Base-by-base conservation (phyloP, 768 basidiomycete species). In the Boletus vinaceobasis region DNA sequence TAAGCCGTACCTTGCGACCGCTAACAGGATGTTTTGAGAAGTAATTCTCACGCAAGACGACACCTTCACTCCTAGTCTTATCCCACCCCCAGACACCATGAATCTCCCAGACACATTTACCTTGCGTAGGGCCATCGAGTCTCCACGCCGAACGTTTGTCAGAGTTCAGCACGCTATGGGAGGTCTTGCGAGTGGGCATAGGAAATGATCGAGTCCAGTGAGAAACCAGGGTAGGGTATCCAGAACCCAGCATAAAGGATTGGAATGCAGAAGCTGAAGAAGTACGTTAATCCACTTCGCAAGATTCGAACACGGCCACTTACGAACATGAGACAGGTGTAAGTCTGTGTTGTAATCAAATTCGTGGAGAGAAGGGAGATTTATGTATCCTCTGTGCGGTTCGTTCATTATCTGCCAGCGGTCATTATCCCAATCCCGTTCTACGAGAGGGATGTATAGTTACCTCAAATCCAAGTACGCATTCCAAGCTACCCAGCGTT, bases 281-380 rank as follows among this genome's bases (percentile, higher is more conserved):
- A 36, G 17, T 0, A 33, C 21, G 8, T 57, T 23, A 48, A 43
- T 23, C 31, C 27, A 43, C 19, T 47, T n/a, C 7, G 35, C 13
- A 4, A 26, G 40, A 48, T 31, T 33, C 9, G 38, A 46, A 35
- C 21, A 43, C 5, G 29, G 14, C 7, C 42, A 82, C 87, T 77
- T 67, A 86, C 90, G 88, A 59, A 88, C 79, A 60, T 85, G 75
- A 4, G 84, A 80, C 36, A 98, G 78, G 62, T 97, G 95, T 14
- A 99, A 82, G 65, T 98, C 94, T 2, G 93, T 94, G 57, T 93
- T 97, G 69, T 97, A 97, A 71, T 98, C 87, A 73, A 92, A 98
- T 10, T 77, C 75, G 60, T 97, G 86, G 43, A 97, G 76, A 1
- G 92, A 91, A 26, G 81, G 78, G 6, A 97, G 74, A 50, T 87